These are phyloP conservation scores for Nephelium lappaceum DNA, from an alignment of 345 rosid genomes.

Conservation along the genomic window DNA sequence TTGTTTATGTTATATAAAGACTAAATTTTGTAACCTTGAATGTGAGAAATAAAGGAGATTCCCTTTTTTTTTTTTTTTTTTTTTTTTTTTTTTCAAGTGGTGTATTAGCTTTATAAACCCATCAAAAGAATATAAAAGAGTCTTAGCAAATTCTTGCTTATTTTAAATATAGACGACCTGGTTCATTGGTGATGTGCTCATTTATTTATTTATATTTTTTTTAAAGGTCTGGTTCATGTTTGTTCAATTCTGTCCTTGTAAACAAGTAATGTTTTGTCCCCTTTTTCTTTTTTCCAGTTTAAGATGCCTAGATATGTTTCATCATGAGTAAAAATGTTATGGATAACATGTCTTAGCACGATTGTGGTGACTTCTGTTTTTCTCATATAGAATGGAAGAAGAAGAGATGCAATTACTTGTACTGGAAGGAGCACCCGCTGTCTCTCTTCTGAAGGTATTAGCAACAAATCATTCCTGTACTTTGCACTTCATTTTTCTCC, in stretches of 20 bases:
- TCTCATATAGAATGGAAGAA: conserved; percentile 28
- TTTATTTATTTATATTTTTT: no score
- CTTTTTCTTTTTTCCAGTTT: background rate
- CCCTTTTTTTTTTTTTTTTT: no score
- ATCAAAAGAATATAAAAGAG: background rate
- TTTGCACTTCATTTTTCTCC: background rate
- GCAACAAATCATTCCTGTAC: background rate
- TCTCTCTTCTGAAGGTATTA: conserved; percentile 53
- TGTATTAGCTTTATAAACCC: background rate
- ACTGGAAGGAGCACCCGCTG: conserved; percentile 28
- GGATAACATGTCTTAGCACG: background rate
- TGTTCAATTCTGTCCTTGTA: background rate
- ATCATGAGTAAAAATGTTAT: background rate
- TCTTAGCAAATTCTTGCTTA: background rate
- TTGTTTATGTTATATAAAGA: background rate
- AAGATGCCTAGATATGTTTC: background rate
- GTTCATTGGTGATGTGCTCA: background rate
- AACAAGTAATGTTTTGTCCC: background rate
- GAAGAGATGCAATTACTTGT: conserved; percentile 30
- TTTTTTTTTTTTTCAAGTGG: no score
- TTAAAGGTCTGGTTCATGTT: background rate
- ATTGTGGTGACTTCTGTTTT: conserved; percentile 7
- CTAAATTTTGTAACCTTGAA: background rate
- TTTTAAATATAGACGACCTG: background rate
- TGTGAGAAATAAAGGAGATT: background rate